phyloP scores from a whole-genome alignment of 805 yeast species.

The Wickerhamiella sergipiensis region DNA sequence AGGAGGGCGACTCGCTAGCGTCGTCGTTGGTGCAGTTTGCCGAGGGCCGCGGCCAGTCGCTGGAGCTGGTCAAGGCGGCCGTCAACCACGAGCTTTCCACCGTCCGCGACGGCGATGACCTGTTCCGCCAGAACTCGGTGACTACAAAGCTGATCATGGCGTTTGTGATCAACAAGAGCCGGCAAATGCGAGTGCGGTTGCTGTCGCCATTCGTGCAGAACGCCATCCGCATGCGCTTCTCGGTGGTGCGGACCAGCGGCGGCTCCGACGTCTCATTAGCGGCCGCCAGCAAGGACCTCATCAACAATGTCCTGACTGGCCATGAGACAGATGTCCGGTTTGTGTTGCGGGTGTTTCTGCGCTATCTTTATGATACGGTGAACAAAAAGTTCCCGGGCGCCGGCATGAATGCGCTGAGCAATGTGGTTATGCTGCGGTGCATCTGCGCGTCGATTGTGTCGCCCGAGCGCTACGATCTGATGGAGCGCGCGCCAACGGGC shows the following conservation, averaged over 20 bases:
- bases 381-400: background rate
- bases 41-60: conserved; percentile 1
- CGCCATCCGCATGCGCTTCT: background rate
- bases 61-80: background rate
- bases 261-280: background rate
- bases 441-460: conserved; percentile 1
- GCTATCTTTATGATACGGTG: background rate
- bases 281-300: background rate
- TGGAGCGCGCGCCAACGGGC: background rate
- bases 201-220: background rate
- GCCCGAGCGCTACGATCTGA: conserved; percentile 1
- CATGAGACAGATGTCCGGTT: background rate
- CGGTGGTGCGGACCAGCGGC: background rate
- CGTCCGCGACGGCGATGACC: background rate
- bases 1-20: conserved; percentile 3
- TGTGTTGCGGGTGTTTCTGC: conserved; percentile 1
- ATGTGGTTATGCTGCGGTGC: conserved; percentile 1
- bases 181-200: background rate
- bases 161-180: background rate
- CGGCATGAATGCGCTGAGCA: conserved; percentile 1
- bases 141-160: conserved; percentile 1
- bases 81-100: background rate
- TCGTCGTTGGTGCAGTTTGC: background rate
- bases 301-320: background rate
- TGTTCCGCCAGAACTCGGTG: conserved; percentile 2